Evolutionary conservation across 441 rosid genomes (phyloP), one percentile per base, ranked within the genome.

Genomic region (Aleurites moluccanus): DNA sequence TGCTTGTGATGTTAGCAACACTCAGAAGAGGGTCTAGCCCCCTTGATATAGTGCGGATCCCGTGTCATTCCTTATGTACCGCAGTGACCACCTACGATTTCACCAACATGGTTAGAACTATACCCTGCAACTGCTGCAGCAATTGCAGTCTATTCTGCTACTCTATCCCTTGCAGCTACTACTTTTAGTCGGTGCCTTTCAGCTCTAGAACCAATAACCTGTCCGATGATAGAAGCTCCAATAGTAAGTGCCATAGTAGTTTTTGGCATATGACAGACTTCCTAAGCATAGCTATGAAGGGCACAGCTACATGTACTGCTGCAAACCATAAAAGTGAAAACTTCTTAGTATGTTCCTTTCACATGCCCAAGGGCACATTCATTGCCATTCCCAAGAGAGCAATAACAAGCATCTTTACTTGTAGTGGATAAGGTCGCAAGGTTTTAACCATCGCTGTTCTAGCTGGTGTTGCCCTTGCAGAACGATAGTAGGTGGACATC

Each of bases 251-350:
- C 97, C 95, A 93, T 93, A 14, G 98, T 97, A 53, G 93, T 69
- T 75, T 93, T 93, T 0, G 95, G 97, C 91, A 91, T 91, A 86
- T 7, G 0, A 90, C 91, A 3, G 98, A 90, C 77, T 93, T 93
- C 83, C 98, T 82, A 20, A 91, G 91, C 93, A 93, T 90, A 21
- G 97, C 97, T 68, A 91, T 90, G 73, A 93, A 93, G 11, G 93
- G 98, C 55, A 93, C 97, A 38, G 95, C 96, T 23, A 96, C 96
- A 75, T 91, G 96, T 68, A 92, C 85, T 0, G 96, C 96, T n/a
- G 82, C 84, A 87, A 93, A 90, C 98, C 97, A 93, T 6, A 91
- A 76, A 27, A 85, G 71, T n/a, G 97, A 93, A 73, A 93, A 93
- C 80, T 91, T 93, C 76, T 57, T 27, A 2, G 97, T 90, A 81